Conservation (phyloP, 345 rosid genomes). For the Boechera retrofracta region DNA sequence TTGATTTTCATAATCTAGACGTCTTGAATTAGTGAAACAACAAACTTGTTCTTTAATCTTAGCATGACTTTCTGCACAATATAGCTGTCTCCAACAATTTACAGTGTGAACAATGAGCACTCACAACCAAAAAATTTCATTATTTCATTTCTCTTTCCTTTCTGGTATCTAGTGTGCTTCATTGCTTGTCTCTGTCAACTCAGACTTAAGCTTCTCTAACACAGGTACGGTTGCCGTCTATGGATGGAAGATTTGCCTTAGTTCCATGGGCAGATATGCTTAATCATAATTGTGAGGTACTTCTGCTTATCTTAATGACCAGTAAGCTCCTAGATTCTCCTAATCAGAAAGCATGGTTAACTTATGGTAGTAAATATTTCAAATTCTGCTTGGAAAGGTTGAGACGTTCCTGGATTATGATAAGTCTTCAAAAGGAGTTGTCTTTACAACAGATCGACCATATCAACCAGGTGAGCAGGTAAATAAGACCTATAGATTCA, state of each 20-base stretch:
- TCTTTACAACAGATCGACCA: conserved; percentile 74
- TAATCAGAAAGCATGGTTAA: conserved; percentile 16
- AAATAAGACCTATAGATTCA: conserved; percentile 40
- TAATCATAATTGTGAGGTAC: conserved; percentile 93
- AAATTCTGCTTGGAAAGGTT: conserved; percentile 57
- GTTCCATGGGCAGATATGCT: conserved; percentile 99
- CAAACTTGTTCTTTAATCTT: neutral
- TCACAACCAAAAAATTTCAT: neutral
- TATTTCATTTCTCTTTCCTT: conserved; percentile 11
- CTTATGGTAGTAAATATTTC: conserved; percentile 22
- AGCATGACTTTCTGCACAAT: conserved; percentile 11
- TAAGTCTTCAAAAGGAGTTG: conserved; percentile 83
- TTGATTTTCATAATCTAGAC: neutral
- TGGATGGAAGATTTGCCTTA: conserved; percentile 92
- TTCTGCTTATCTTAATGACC: conserved; percentile 14
- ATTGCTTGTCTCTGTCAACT: conserved; percentile 25
- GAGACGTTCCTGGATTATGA: conserved; percentile 94
- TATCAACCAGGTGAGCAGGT: conserved; percentile 99
- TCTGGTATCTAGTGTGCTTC: conserved; percentile 6
- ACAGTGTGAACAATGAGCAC: neutral
- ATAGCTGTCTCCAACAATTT: neutral
- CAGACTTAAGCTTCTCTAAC: conserved; percentile 20
- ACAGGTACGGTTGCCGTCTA: conserved; percentile 91
- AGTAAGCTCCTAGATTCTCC: conserved; percentile 15
- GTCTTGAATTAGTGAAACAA: conserved; percentile 16